Evolutionary conservation across 148 eudicot species (phyloP).

Genomic region (Hydrangea macrophylla): DNA sequence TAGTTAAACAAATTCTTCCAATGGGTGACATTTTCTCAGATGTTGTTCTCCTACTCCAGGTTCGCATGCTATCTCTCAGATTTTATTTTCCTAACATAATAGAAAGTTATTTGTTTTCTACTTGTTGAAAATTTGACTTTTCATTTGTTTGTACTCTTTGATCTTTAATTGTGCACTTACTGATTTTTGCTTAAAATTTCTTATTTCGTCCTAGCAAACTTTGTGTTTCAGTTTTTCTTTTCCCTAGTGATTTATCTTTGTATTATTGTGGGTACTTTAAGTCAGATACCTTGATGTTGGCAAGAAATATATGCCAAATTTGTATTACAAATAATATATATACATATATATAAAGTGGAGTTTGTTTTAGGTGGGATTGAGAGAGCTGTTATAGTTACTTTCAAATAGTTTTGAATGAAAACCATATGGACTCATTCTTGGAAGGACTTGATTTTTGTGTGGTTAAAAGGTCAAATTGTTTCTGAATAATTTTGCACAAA

Average conservation of each 20-base stretch:
- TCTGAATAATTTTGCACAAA: no score
- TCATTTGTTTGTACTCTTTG: neutral
- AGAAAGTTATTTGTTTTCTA: neutral
- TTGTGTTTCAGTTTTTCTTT: neutral
- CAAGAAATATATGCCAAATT: neutral
- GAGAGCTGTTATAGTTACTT: no score
- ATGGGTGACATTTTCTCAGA: slow-evolving; percentile 96
- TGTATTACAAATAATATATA: neutral
- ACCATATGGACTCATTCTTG: no score
- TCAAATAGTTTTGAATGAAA: no score
- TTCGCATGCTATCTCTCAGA: slow-evolving; percentile 18
- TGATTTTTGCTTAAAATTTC: neutral
- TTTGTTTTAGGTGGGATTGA: no score
- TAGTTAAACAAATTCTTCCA: slow-evolving; percentile 88
- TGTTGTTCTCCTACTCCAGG: slow-evolving; percentile 94
- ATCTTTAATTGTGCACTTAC: neutral
- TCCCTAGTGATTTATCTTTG: neutral
- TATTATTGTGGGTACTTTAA: neutral
- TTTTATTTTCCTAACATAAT: neutral
- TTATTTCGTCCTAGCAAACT: neutral
- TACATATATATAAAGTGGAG: no score
- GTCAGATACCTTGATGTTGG: neutral
- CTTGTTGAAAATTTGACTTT: neutral
- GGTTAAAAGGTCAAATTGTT: no score
- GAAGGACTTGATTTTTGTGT: no score